phyloP scores from a whole-genome alignment of 257 asterid species.

The Forsythia viridissima region DNA sequence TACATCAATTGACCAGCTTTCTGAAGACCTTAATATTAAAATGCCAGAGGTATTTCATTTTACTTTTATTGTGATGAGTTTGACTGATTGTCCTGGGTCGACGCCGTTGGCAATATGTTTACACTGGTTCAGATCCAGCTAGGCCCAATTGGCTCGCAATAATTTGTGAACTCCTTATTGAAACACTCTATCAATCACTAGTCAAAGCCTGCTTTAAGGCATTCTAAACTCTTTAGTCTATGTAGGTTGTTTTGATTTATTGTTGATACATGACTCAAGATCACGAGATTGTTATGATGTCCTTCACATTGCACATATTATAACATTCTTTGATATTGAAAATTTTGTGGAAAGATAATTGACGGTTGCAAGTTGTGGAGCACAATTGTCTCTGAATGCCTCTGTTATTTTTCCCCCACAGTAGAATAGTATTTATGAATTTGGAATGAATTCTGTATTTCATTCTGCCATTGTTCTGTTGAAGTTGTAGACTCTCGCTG shows the following conservation, averaged over 20 bases:
- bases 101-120: neutral
- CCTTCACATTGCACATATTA: neutral
- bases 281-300: neutral
- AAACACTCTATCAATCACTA: neutral
- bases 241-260: neutral
- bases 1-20: conserved; percentile 94
- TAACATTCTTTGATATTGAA: neutral
- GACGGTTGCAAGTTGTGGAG: conserved; percentile 2
- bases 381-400: neutral
- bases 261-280: neutral
- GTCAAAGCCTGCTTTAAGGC: neutral
- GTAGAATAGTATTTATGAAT: conserved; percentile 9
- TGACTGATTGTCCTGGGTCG: conserved; percentile 2
- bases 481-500: conserved; percentile 11
- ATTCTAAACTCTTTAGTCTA: neutral
- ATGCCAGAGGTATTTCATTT: conserved; percentile 78
- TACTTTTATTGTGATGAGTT: neutral
- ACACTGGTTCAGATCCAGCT: neutral
- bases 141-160: neutral
- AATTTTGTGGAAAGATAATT: neutral
- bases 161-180: neutral
- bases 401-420: neutral
- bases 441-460: neutral
- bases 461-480: neutral
- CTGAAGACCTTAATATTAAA: conserved; percentile 91